phyloP scores from a whole-genome alignment of 2,329 filamentous ascomycete species.

The Thermoascus crustaceus region DNA sequence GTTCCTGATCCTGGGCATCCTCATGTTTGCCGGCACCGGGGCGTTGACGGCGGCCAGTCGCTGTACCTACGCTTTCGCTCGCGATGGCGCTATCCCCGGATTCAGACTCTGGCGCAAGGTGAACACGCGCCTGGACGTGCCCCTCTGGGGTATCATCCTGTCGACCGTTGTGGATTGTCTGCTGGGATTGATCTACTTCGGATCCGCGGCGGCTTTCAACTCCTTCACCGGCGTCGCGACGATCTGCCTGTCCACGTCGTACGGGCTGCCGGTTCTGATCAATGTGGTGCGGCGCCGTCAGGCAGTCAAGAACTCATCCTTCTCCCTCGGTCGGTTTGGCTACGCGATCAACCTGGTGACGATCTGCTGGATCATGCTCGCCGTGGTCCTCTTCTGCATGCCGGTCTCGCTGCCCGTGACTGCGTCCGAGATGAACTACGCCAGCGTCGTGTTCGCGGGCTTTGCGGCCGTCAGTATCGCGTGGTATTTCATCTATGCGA shows the following conservation, averaged over 20 bases:
- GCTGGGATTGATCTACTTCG: conserved; percentile 71
- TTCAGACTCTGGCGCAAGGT: conserved; percentile 59
- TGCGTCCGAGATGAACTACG: conserved; percentile 56
- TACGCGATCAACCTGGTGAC: conserved; percentile 59
- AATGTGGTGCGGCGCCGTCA: conserved; percentile 59
- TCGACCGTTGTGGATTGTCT: conserved; percentile 62
- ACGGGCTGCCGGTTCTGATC: conserved; percentile 67
- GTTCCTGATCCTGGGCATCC: conserved; percentile 67
- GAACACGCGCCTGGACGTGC: conserved; percentile 58
- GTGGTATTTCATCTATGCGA: conserved; percentile 57
- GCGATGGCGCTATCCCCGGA: conserved; percentile 66
- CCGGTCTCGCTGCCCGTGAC: conserved; percentile 54
- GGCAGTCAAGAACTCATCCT: conserved; percentile 57
- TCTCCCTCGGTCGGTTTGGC: conserved; percentile 61
- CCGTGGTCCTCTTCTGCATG: conserved; percentile 70
- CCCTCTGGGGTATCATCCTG: conserved; percentile 60
- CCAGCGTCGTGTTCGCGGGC: conserved; percentile 56
- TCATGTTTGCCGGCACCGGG: conserved; percentile 68
- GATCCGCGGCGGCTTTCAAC: conserved; percentile 67
- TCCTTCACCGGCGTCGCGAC: conserved; percentile 73
- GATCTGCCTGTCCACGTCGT: conserved; percentile 67
- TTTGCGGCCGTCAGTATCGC: conserved; percentile 52
- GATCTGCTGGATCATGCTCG: conserved; percentile 61
- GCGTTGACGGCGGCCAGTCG: conserved; percentile 65
- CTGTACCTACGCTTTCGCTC: conserved; percentile 68